phyloP scores from a whole-genome alignment of 2,329 filamentous ascomycete species.

The Fusarium redolens region DNA sequence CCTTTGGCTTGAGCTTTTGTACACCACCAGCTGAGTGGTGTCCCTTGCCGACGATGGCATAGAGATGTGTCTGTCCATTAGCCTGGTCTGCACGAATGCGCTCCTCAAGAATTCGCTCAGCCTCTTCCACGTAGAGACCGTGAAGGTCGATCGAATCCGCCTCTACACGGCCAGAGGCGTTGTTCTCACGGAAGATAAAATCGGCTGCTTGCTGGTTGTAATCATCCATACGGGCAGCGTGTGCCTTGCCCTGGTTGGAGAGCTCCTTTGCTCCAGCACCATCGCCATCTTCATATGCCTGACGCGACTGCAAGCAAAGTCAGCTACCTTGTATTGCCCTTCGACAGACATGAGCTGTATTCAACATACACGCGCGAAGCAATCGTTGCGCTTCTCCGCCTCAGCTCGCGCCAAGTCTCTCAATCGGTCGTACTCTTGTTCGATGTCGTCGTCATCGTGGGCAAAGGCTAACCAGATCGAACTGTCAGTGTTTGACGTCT shows the following conservation, averaged over 20 bases:
- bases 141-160: conserved; percentile 93
- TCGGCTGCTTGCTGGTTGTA: conserved; percentile 94
- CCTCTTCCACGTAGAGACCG: conserved; percentile 94
- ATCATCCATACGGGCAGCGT: conserved; percentile 84
- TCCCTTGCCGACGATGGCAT: conserved; percentile 96
- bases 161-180: conserved; percentile 78
- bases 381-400: conserved; percentile 79
- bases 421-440: conserved; percentile 92
- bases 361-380: conserved; percentile 74
- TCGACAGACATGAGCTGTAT: background rate
- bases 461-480: conserved; percentile 73
- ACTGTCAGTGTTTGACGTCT: conserved; percentile 21
- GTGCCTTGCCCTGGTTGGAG: conserved; percentile 85
- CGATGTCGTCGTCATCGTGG: conserved; percentile 73
- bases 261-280: conserved; percentile 85
- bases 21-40: conserved; percentile 86
- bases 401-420: conserved; percentile 85
- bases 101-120: conserved; percentile 88
- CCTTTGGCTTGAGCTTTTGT: conserved; percentile 95
- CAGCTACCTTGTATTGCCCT: conserved; percentile 6
- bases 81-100: conserved; percentile 82
- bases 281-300: conserved; percentile 87
- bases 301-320: conserved; percentile 65
- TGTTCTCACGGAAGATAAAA: conserved; percentile 96
- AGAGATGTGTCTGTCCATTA: conserved; percentile 82